Evolutionary conservation across 2,329 filamentous ascomycete genomes (phyloP), one percentile per base, ranked within the genome.

Genomic region (Ilyonectria mors-panacis): DNA sequence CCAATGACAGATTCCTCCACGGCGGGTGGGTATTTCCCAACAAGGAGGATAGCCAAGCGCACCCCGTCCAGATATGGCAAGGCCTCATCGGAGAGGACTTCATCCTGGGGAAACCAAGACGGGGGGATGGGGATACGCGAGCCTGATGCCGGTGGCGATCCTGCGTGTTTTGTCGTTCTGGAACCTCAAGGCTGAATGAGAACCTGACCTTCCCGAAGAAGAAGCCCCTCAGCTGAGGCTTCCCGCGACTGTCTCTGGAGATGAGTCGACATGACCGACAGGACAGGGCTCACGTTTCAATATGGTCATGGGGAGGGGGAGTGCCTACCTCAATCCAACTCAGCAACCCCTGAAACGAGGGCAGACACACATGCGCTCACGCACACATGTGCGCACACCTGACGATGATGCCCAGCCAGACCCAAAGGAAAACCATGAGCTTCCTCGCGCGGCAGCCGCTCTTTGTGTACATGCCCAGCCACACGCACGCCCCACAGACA

Each of bases 161-260:
- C 53, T 62, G 45, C 53, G 55, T 62, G 45, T 42, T 66, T 39
- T 23, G 26, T 47, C 19, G 57, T 74, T 61, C 69, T 69, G 62
- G 70, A 68, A 66, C 53, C 35, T 64, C 62, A 35, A 72, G 60
- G 37, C 68, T 68, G 65, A 70, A 66, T 66, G 54, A 68, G 63
- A 66, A 69, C 63, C 42, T 55, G 48, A 64, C 66, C 48, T 70
- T 70, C 55, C 64, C 65, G 55, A 67, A 66, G 62, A 72, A 39
- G 62, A 70, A 54, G 53, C 28, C 37, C 44, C 63, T 64, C 65
- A 66, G 65, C 47, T 63, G 39, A 60, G 47, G 55, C 59, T 64
- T 61, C 66, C 39, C 59, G 21, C 55, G 48, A 26, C 66, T 71
- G 62, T 61, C 68, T 73, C 39, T 30, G 17, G 56, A 47, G 33